A percentile compares a stretch with the other conserved stretches of the same genome.
Evolutionary conservation across 177 flowering plant species (phyloP).

Genomic region (Telopea speciosissima): DNA sequence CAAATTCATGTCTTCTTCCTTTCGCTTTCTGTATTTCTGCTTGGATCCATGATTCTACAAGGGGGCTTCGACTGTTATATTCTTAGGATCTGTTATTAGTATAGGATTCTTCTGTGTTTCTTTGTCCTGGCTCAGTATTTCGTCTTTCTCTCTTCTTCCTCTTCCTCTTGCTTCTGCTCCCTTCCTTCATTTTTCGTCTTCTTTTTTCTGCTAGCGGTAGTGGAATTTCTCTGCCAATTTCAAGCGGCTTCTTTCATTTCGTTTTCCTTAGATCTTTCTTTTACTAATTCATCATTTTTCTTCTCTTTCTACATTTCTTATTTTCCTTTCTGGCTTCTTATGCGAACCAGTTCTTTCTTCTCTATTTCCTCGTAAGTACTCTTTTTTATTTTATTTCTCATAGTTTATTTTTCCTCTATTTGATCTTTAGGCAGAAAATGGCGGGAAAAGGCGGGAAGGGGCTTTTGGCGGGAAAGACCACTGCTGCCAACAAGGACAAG

Average conservation of each 20-base stretch:
- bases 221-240: not conserved
- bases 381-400: not conserved
- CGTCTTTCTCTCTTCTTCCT: too few species aligned
- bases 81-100: not conserved
- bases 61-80: not conserved
- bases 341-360: not conserved
- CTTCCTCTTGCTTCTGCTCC: too few species aligned
- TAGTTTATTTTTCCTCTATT: not conserved
- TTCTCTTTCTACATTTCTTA: too few species aligned
- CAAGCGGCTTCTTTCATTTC: not conserved
- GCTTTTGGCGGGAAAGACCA: slow-evolving; percentile 74
- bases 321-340: not conserved
- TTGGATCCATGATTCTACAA: not conserved
- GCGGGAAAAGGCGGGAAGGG: slow-evolving; percentile 98
- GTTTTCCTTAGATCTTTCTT: too few species aligned
- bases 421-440: slow-evolving; percentile 31
- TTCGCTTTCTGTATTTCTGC: not conserved
- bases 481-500: slow-evolving; percentile 66
- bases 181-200: not conserved
- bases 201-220: too few species aligned
- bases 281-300: too few species aligned
- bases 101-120: not conserved
- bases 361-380: not conserved
- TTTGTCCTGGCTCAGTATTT: not conserved
- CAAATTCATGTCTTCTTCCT: not conserved